Evolutionary conservation across 2,329 filamentous ascomycete genomes (phyloP).

Genomic region (Venturia carpophila): DNA sequence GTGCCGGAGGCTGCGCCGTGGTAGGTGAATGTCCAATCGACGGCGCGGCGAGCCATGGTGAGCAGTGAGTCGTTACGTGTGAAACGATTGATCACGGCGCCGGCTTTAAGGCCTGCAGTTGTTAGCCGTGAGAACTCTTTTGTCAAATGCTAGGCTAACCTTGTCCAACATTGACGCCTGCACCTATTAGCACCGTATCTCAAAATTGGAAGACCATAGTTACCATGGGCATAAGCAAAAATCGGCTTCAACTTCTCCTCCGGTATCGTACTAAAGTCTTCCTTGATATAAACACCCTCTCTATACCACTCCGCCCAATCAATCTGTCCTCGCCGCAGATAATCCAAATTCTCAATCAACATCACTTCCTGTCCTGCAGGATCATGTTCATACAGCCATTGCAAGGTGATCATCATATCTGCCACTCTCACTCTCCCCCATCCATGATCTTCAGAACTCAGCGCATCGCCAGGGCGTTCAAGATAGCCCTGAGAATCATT

Average conservation of each 20-base stretch:
- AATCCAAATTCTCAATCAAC: constrained; percentile 38
- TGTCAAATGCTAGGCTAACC: constrained; percentile 18
- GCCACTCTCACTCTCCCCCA: constrained; percentile 22
- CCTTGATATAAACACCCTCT: constrained; percentile 23
- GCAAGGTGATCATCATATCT: constrained; percentile 41
- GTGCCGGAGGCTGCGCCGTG: constrained; percentile 42
- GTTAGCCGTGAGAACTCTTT: neutral
- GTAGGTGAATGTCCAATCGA: constrained; percentile 42
- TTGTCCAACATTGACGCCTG: constrained; percentile 25
- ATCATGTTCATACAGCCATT: constrained; percentile 43
- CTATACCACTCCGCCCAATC: constrained; percentile 30
- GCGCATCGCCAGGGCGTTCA: constrained; percentile 36
- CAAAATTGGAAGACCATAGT: neutral
- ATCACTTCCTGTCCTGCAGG: constrained; percentile 26
- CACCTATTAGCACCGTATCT: neutral
- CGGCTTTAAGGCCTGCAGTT: constrained; percentile 38
- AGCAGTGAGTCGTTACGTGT: constrained; percentile 38
- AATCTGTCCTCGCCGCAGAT: constrained; percentile 32
- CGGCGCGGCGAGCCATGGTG: constrained; percentile 35
- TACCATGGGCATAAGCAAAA: constrained; percentile 22
- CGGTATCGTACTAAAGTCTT: constrained; percentile 25
- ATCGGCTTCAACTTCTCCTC: constrained; percentile 23
- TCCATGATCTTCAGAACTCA: constrained; percentile 28
- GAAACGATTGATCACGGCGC: constrained; percentile 40
- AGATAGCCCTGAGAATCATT: constrained; percentile 46